These are phyloP conservation scores for Cajanus cajan DNA, from an alignment of 306 rosid genomes.

Conservation along the genomic window DNA sequence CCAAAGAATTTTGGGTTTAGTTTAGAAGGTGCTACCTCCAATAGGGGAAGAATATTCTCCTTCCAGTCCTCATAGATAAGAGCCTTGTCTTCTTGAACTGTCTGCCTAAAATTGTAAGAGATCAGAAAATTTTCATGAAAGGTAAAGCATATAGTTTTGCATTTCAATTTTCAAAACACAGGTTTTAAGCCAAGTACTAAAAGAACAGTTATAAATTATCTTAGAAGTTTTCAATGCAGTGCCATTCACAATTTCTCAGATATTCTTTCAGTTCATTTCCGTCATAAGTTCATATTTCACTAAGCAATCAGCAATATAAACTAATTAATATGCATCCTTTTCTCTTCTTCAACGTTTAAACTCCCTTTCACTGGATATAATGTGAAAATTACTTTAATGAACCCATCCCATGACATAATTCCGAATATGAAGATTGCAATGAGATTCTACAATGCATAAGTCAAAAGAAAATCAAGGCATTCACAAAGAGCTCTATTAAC, in stretches of 20 bases:
- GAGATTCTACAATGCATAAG: not conserved
- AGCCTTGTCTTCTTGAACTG: conserved; percentile 69
- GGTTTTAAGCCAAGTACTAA: not conserved
- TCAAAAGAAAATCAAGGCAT: conserved; percentile 1
- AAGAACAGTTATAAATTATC: not conserved
- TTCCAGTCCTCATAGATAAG: conserved; percentile 78
- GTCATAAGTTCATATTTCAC: not conserved
- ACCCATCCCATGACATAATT: not conserved
- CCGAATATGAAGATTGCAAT: not conserved
- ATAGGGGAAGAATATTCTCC: conserved; percentile 65
- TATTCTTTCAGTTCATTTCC: conserved; percentile 9
- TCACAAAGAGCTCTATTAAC: not conserved
- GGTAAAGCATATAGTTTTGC: not conserved
- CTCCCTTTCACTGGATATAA: conserved; percentile 3
- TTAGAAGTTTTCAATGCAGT: not conserved
- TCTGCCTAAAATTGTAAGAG: conserved; percentile 54
- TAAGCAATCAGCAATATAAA: not conserved
- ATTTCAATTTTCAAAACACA: conserved; percentile 1
- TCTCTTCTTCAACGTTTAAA: not conserved
- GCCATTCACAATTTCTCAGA: not conserved
- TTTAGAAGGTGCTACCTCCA: conserved; percentile 41
- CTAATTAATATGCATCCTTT: not conserved
- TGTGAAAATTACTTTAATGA: not conserved
- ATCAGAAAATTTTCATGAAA: conserved; percentile 39
- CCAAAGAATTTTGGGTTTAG: conserved; percentile 50